Evolutionary conservation across 371 early-diverging fungal genomes (phyloP), one percentile per base, ranked within the genome.

Genomic region (Mortierella sp.): DNA sequence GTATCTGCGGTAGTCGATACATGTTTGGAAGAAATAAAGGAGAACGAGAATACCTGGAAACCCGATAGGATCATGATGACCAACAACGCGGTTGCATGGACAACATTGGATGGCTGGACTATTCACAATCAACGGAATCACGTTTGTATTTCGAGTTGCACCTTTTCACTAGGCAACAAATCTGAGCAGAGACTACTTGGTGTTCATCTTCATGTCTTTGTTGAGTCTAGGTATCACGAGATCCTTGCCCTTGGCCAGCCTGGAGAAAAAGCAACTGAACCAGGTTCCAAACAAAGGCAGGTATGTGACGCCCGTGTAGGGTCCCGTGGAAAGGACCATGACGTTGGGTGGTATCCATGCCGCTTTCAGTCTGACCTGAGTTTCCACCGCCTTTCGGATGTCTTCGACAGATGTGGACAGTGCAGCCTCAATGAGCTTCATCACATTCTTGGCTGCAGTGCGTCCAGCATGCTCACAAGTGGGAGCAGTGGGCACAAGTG

Each of bases 211-310:
- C 60, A 60, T 60, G 27, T 45, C 60, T 8, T 19, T 22, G 10
- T 2, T 17, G 27, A 25, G 7, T 2, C 25, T 22, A 9, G 57
- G 39, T 7, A 54, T 25, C 58, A 76, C 47, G 47, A 76, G 29
- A 41, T 76, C 77, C 44, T 69, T 69, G 27, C 70, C 69, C 64
- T 76, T 76, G 39, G 69, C 16, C n/a, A 57, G 24, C 56, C 34
- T 54, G 0, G 77, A 43, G 46, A 67, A 46, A 29, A 62, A 57
- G 51, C 65, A 65, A 9, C 54, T 25, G 25, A 69, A 69, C 2
- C 46, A 12, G 5, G 59, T 57, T 13, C 77, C 77, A 21, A 76
- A 51, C n/a, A 76, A 25, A 4, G 77, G 70, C 52, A 69, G 13
- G 8, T 14, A 24, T 8, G 22, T 16, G n/a, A 76, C 62, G 3